Base-by-base conservation (phyloP, 2,329 filamentous ascomycete genomes). In the Sarocladium oryzae region DNA sequence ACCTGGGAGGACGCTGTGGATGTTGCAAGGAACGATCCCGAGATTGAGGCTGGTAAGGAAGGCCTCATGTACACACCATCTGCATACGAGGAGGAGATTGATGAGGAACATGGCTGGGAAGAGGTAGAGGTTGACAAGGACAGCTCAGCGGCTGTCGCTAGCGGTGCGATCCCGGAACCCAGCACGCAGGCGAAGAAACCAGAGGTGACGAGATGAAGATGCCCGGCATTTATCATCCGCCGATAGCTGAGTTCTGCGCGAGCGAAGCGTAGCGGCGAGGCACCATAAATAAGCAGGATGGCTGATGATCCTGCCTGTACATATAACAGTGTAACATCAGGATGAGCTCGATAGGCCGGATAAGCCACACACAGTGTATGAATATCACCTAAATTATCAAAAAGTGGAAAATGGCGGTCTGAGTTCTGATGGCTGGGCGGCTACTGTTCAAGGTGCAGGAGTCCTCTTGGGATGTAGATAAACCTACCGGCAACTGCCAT, bases 1-100 rank as follows among this genome's bases (percentile, higher is more conserved):
- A 80, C 88, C 9, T 97, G 89, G 86, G 78, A 88, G 62, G 87
- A 90, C 63, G 89, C 89, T 20, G 71, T 81, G 48, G 70, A 77
- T 53, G 70, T 88, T 56, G 88, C 85, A 6, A 74, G 78, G 69
- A 63, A 70, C 8, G 88, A 92, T 63, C 75, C 78, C 4, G 84
- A 88, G 65, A 75, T 90, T 59, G 11, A 36, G 46, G 20, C 32
- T 9, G 40, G 40, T 15, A 7, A 21, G n/a, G 7, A 49, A 16
- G 46, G 30, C 16, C 16, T 49, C 2, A 69, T 74, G 7, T 84
- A 79, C 61, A 73, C 60, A n/a, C 77, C 78, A 2, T 58, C 58
- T 18, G 63, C 61, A 24, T 69, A 66, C 49, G 65, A 68, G 57
- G 66, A 66, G n/a, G 66, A 67, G 10, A 21, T 53, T n/a, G 53